phyloP scores from a whole-genome alignment of 306 rosid genomes.

The Dalbergia cultrata region DNA sequence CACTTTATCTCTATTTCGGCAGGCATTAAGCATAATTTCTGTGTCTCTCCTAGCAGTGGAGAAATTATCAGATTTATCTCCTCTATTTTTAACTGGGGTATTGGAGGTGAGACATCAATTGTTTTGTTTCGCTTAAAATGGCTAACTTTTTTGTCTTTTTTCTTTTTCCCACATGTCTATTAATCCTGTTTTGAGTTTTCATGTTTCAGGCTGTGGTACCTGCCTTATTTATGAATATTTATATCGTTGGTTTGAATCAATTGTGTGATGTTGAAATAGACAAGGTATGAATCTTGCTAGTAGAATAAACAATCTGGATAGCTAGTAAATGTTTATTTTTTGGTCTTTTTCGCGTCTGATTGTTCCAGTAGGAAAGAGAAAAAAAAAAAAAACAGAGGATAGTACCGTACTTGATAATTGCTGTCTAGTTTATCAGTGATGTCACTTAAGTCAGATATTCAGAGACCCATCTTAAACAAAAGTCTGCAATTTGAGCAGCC shows the following conservation, averaged over 20 bases:
- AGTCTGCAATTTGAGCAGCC: slow-evolving; percentile 33
- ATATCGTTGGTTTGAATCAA: slow-evolving; percentile 93
- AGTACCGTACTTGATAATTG: neutral
- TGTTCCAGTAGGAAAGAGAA: neutral
- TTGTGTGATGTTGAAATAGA: slow-evolving; percentile 92
- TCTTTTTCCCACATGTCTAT: neutral
- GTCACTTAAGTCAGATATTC: slow-evolving; percentile 27
- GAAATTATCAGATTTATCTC: slow-evolving; percentile 80
- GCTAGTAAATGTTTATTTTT: neutral
- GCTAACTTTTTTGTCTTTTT: neutral
- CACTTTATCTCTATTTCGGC: slow-evolving; percentile 44
- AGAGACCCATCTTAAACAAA: slow-evolving; percentile 5
- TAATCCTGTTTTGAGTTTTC: slow-evolving; percentile 22
- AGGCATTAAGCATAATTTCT: slow-evolving; percentile 96
- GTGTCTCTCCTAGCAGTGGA: slow-evolving; percentile 89
- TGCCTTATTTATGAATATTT: slow-evolving; percentile 93
- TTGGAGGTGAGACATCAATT: slow-evolving; percentile 72
- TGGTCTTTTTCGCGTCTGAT: slow-evolving; percentile 15
- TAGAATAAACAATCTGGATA: slow-evolving; percentile 12
- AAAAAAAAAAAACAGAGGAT: neutral
- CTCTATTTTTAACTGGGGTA: slow-evolving; percentile 79
- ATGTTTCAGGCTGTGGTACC: slow-evolving; percentile 89
- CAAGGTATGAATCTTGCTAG: slow-evolving; percentile 67
- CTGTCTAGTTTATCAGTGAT: slow-evolving; percentile 4
- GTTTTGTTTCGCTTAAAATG: slow-evolving; percentile 27